Conservation (phyloP, 108 stramenopile species). For the Discostella stelligeroides region DNA sequence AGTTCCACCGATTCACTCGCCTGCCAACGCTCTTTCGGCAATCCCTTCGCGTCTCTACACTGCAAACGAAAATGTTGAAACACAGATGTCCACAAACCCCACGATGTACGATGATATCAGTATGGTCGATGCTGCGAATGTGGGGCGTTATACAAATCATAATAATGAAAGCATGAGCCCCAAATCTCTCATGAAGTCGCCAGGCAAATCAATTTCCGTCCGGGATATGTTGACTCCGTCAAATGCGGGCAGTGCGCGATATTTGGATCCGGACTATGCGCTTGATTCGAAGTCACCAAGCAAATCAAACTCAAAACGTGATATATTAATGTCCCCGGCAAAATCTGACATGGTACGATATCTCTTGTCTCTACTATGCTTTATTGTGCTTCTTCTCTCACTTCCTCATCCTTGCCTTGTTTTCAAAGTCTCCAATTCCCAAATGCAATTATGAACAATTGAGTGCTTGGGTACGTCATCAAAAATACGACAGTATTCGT, state of each 20-base stretch:
- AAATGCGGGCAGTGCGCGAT: conserved; percentile 2
- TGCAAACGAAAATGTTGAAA: not conserved
- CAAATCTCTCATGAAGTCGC: conserved; percentile 14
- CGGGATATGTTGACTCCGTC: conserved; percentile 49
- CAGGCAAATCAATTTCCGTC: conserved; percentile 34
- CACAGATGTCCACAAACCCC: conserved; percentile 18
- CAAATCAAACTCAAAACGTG: conserved; percentile 35
- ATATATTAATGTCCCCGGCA: conserved; percentile 45
- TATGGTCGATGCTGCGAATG: not conserved
- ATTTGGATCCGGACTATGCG: too few species aligned
- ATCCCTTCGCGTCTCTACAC: conserved; percentile 16
- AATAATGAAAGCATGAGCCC: conserved; percentile 12
- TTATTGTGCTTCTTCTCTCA: not conserved
- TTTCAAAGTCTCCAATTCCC: conserved; percentile 31
- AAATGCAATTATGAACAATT: conserved; percentile 43
- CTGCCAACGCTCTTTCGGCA: not conserved
- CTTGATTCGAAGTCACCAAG: not conserved
- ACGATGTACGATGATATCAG: conserved; percentile 14
- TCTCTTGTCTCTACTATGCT: conserved; percentile 3
- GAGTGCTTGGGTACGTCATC: conserved; percentile 58
- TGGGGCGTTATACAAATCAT: conserved; percentile 9
- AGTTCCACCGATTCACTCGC: conserved; percentile 12
- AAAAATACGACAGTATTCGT: conserved; percentile 67
- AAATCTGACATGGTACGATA: conserved; percentile 27
- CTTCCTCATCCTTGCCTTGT: not conserved